A percentile compares a stretch with the other conserved stretches of the same genome.
phyloP scores from a whole-genome alignment of 2,329 filamentous ascomycete species.

The Colletotrichum zoysiae region DNA sequence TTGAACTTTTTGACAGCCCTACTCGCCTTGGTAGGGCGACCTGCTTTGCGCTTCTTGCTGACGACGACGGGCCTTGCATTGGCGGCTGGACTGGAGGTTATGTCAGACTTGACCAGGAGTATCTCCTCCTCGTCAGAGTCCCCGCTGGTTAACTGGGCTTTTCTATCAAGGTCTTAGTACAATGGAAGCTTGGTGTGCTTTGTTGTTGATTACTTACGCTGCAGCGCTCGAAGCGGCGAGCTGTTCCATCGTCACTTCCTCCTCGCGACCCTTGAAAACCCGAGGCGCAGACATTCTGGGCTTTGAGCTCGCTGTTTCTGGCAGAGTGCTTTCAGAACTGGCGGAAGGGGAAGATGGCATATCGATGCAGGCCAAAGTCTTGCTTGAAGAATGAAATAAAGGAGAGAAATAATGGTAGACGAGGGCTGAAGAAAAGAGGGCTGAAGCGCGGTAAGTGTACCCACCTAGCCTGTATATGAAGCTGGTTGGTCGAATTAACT shows the following conservation, averaged over 20 bases:
- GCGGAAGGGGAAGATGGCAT: too few relatives aligned
- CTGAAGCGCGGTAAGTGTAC: too few relatives aligned
- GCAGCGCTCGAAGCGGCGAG: neutral
- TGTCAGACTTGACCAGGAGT: conserved; percentile 25
- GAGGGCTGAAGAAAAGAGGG: neutral
- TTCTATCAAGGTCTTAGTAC: conserved; percentile 11
- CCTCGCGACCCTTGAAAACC: conserved; percentile 27
- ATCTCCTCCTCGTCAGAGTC: conserved; percentile 3
- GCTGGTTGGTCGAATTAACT: neutral
- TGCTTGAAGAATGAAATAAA: neutral
- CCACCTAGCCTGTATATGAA: neutral
- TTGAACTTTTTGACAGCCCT: neutral
- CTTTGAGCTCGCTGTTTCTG: neutral
- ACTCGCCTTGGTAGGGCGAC: neutral
- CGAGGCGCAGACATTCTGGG: conserved; percentile 40
- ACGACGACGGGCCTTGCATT: neutral
- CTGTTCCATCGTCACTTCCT: conserved; percentile 16
- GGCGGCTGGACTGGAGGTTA: neutral
- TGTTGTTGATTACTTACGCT: neutral
- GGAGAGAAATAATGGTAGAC: too few relatives aligned
- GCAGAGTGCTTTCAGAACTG: neutral
- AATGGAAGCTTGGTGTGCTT: neutral
- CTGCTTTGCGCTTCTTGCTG: conserved; percentile 23
- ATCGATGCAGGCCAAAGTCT: neutral
- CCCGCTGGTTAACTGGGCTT: neutral